Evolutionary conservation across 345 rosid genomes (phyloP).

Genomic region (Hibiscus syriacus): DNA sequence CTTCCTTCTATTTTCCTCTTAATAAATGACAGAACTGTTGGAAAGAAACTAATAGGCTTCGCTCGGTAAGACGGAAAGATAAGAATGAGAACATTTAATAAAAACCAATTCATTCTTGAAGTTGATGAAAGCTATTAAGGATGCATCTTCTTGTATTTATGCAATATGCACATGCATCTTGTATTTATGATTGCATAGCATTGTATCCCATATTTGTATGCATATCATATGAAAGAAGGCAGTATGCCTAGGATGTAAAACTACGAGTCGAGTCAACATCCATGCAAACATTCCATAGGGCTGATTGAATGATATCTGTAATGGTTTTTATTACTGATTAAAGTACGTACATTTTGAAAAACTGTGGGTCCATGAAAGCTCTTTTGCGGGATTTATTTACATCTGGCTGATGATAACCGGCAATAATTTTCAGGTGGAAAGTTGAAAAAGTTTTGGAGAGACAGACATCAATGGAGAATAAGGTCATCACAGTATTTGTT

Average conservation of each 20-base stretch:
- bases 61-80: too few relatives aligned
- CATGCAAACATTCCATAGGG: not conserved
- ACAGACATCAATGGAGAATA: constrained; percentile 63
- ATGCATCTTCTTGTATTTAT: too few relatives aligned
- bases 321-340: not conserved
- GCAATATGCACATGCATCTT: too few relatives aligned
- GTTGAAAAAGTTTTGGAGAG: constrained; percentile 43
- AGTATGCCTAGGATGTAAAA: not conserved
- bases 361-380: not conserved
- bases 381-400: not conserved
- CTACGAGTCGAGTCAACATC: not conserved
- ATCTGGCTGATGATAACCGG: constrained; percentile 10
- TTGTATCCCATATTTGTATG: not conserved
- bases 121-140: not conserved
- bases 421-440: constrained; percentile 32
- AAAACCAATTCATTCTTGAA: too few relatives aligned
- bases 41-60: too few relatives aligned
- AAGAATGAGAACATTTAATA: too few relatives aligned
- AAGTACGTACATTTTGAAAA: not conserved
- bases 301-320: not conserved
- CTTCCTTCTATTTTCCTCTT: too few relatives aligned
- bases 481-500: constrained; percentile 64
- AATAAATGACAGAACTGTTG: too few relatives aligned
- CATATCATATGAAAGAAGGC: not conserved
- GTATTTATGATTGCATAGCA: not conserved